Evolutionary conservation across 306 rosid genomes (phyloP), one percentile per base, ranked within the genome.

Genomic region (Trichosanthes cucumerina): DNA sequence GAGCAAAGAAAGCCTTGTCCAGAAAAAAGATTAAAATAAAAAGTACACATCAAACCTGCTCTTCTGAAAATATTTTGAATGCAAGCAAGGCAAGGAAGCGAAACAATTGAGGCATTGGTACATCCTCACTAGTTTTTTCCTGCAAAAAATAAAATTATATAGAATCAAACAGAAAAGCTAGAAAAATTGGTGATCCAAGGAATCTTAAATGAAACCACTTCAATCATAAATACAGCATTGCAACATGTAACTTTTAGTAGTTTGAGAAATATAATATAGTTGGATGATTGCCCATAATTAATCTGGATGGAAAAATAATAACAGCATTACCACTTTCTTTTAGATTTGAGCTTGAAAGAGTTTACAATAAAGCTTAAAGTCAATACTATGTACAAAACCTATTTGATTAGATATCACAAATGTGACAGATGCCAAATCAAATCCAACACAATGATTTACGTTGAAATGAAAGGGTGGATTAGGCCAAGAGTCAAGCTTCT

Each of bases 1-100:
- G 72, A 15, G 38, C 36, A 44, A 58, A 63, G 73, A 53, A 18
- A 65, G 78, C 53, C 56, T 47, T 47, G 47, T 78, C 14, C 49
- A 80, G 38, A 46, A 71, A 34, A 34, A 60, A 34, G 14, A 49
- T 44, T 18, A 75, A 76, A 26, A 33, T 23, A 34, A 58, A 69
- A 78, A 64, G 70, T 75, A 24, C 7, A 21, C 76, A 84, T 78
- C 87, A 81, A 71, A 93, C 97, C 98, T 93, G 88, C 80, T 91
- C 98, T 43, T 82, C 91, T 58, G 96, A 88, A 84, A 93, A 93
- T 84, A 93, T 91, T 87, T 93, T 91, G 92, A 93, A 88, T 57
- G 97, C 98, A 82, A 93, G 97, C 79, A 93, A 87, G 36, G 97
- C 93, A 47, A 93, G 96, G 86, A 93, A 93, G 77, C 93, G 98